phyloP scores from a whole-genome alignment of 768 basidiomycete genomes.

The Neoboletus magnificus region DNA sequence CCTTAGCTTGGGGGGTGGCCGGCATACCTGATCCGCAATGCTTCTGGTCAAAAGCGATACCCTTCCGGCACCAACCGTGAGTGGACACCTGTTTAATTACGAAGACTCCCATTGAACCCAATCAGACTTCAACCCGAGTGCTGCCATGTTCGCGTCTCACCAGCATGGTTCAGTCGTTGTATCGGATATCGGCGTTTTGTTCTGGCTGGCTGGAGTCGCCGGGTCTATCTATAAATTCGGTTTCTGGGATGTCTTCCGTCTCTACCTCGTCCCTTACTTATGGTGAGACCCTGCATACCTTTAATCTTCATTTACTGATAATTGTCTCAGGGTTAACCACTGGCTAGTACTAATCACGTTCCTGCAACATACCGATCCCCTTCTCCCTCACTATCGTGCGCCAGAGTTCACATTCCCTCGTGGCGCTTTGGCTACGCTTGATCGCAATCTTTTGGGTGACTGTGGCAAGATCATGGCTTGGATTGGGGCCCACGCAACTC shows the following conservation, averaged over 20 bases:
- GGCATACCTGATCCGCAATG: slow-evolving; percentile 75
- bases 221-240: slow-evolving; percentile 58
- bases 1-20: slow-evolving; percentile 79
- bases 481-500: slow-evolving; percentile 80
- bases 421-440: slow-evolving; percentile 89
- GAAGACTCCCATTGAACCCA: background rate
- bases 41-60: slow-evolving; percentile 82
- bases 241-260: slow-evolving; percentile 66
- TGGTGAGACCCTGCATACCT: slow-evolving; percentile 41
- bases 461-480: slow-evolving; percentile 77
- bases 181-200: slow-evolving; percentile 77
- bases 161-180: slow-evolving; percentile 73
- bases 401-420: slow-evolving; percentile 89
- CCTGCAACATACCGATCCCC: slow-evolving; percentile 96
- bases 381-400: slow-evolving; percentile 90
- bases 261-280: slow-evolving; percentile 88
- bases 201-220: slow-evolving; percentile 65
- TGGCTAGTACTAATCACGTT: slow-evolving; percentile 97
- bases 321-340: slow-evolving; percentile 66
- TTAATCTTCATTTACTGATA: background rate
- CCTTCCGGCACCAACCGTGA: slow-evolving; percentile 75
- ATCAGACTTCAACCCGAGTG: slow-evolving; percentile 70
- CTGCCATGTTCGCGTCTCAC: slow-evolving; percentile 81
- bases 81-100: slow-evolving; percentile 24
- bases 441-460: slow-evolving; percentile 78